Evolutionary conservation across 768 basidiomycete genomes (phyloP).

Genomic region (Leccinum olivaceopallidum): DNA sequence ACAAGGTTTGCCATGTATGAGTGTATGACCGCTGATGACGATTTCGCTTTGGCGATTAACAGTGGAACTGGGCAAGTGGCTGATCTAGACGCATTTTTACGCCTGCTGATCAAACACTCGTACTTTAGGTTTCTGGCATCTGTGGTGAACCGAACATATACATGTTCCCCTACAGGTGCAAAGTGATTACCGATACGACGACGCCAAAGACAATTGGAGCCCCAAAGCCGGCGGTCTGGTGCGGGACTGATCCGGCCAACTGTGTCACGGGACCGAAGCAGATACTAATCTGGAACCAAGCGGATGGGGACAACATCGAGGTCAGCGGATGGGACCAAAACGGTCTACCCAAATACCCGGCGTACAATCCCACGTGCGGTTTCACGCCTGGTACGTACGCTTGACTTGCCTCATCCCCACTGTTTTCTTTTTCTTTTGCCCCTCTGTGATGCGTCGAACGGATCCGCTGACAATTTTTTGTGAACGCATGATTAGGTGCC

Average conservation of each 20-base stretch:
- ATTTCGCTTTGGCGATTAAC: not conserved
- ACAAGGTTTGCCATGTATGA: not conserved
- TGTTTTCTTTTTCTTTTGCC: not conserved
- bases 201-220: constrained; percentile 6
- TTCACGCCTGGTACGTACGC: constrained; percentile 12
- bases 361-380: constrained; percentile 18
- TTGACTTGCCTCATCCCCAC: no score
- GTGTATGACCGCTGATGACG: not conserved
- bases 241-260: constrained; percentile 1
- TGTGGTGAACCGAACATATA: constrained; percentile 15
- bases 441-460: not conserved
- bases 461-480: not conserved
- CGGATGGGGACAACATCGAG: constrained; percentile 9
- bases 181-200: not conserved
- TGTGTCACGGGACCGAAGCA: constrained; percentile 18
- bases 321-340: not conserved
- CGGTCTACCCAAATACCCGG: not conserved
- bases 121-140: constrained; percentile 2
- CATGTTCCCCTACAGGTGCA: constrained; percentile 2
- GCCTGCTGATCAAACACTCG: not conserved
- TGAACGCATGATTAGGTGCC: constrained; percentile 12
- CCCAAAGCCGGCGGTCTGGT: constrained; percentile 6
- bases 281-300: not conserved
- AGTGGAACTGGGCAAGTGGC: constrained; percentile 14
- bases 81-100: no score